Evolutionary conservation across 2,329 filamentous ascomycete species (phyloP).

Genomic region (Botrytis aclada): DNA sequence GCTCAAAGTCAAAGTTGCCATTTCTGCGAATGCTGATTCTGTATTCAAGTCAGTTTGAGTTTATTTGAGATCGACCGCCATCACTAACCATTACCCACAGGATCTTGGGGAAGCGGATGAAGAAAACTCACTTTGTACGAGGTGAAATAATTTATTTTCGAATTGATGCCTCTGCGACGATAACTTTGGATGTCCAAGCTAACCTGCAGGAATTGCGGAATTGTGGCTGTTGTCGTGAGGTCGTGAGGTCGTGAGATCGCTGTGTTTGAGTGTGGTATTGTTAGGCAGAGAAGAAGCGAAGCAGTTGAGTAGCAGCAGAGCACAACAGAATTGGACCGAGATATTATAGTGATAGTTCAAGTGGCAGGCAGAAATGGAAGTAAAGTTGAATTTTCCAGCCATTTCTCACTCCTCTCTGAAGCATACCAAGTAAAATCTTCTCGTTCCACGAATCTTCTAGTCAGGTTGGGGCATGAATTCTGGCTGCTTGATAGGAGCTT

Average conservation of each 20-base stretch:
- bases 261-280: not conserved
- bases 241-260: not conserved
- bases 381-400: not conserved
- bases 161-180: too few species aligned
- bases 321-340: not conserved
- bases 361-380: not conserved
- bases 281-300: not conserved
- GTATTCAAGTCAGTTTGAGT: not conserved
- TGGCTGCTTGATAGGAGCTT: not conserved
- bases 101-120: not conserved
- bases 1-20: slow-evolving; percentile 15
- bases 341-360: not conserved
- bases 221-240: not conserved
- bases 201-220: not conserved
- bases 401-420: not conserved
- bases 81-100: not conserved
- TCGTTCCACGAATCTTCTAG: not conserved
- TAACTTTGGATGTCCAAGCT: not conserved
- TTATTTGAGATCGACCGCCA: not conserved
- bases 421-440: not conserved
- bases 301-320: not conserved
- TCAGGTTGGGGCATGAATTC: not conserved
- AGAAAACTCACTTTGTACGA: not conserved
- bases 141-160: not conserved
- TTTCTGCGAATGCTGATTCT: slow-evolving; percentile 2